Evolutionary conservation across 257 asterid genomes (phyloP), one percentile per base, ranked within the genome.

Genomic region (Perilla frutescens): DNA sequence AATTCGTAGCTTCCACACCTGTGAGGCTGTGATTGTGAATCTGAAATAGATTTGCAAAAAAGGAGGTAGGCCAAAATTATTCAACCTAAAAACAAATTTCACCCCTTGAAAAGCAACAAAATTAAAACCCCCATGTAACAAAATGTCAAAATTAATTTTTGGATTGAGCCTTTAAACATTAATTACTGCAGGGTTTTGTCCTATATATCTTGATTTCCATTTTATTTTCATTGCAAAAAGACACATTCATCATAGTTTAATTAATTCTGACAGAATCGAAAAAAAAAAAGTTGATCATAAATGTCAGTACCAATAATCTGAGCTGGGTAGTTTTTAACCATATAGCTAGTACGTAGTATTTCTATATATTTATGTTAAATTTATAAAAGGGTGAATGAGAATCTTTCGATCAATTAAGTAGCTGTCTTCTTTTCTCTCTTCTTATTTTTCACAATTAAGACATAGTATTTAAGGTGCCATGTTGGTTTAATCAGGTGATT

Each of bases 1-100:
- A 68, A 71, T 71, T 78, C 72, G 76, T 75, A 72, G 54, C 79
- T 54, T 72, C 78, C 72, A 80, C 84, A 59, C 75, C 66, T 66
- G 70, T 65, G 26, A 20, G 26, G 26, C 26, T 20, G 26, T 20
- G 26, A 20, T 20, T 20, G 26, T 20, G 73, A 69, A 48, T 62
- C 64, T 39, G 54, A 47, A 54, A 69, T 47, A 50, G 56, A 61
- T 63, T 14, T 62, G 40, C 32, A 40, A 11, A 71, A 71, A 55
- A 50, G 40, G 39, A 32, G 44, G 44, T 55, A 60, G 26, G 64
- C 68, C 62, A 60, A 41, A 43, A 10, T 47, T 54, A 47, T 70
- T 56, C 26, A 56, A 31, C 32, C 9, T 7, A 80, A 73, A 70
- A 49, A 65, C 66, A 77, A 81, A 74, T 48, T 58, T 31, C 65